phyloP scores from a whole-genome alignment of 2,329 filamentous ascomycete genomes.

The Colletotrichum lindemuthianum region DNA sequence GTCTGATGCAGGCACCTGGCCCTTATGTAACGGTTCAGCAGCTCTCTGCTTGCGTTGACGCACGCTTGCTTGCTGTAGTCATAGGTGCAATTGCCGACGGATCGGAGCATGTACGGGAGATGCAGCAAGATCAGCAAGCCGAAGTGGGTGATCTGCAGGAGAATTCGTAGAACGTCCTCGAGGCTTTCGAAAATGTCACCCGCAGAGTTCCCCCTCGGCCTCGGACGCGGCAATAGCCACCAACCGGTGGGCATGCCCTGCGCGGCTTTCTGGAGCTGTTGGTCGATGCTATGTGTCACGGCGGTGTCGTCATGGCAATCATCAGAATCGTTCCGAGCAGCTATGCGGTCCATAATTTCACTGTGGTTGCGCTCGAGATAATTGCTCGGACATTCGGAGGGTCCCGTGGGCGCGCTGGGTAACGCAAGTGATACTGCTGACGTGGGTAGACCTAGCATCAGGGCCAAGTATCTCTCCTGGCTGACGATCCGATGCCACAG shows the following conservation, averaged over 20 bases:
- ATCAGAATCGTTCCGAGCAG: slow-evolving; percentile 43
- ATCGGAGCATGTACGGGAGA: slow-evolving; percentile 45
- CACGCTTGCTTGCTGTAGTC: slow-evolving; percentile 47
- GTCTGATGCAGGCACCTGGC: slow-evolving; percentile 43
- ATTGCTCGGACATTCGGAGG: slow-evolving; percentile 1
- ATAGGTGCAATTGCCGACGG: slow-evolving; percentile 21
- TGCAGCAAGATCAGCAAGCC: slow-evolving; percentile 47
- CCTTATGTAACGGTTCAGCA: slow-evolving; percentile 47
- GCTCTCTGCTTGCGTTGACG: slow-evolving; percentile 48
- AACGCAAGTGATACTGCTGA: slow-evolving; percentile 32
- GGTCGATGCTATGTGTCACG: slow-evolving; percentile 42
- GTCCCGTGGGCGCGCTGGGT: not conserved
- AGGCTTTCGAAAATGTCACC: slow-evolving; percentile 34
- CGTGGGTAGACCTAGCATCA: slow-evolving; percentile 52
- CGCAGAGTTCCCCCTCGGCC: not conserved
- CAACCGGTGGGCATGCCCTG: slow-evolving; percentile 41
- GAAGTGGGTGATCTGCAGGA: slow-evolving; percentile 45
- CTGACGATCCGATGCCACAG: slow-evolving; percentile 51
- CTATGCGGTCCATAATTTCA: slow-evolving; percentile 38
- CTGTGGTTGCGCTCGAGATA: slow-evolving; percentile 7
- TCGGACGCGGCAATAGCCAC: slow-evolving; percentile 39
- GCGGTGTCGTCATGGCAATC: slow-evolving; percentile 34
- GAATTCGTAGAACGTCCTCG: slow-evolving; percentile 39
- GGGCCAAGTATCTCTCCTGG: slow-evolving; percentile 48
- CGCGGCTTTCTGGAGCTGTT: slow-evolving; percentile 40